Percentiles rank a stretch among this genome's conserved stretches.
phyloP scores from a whole-genome alignment of 179 eudicot species.

The Silene coronaria region DNA sequence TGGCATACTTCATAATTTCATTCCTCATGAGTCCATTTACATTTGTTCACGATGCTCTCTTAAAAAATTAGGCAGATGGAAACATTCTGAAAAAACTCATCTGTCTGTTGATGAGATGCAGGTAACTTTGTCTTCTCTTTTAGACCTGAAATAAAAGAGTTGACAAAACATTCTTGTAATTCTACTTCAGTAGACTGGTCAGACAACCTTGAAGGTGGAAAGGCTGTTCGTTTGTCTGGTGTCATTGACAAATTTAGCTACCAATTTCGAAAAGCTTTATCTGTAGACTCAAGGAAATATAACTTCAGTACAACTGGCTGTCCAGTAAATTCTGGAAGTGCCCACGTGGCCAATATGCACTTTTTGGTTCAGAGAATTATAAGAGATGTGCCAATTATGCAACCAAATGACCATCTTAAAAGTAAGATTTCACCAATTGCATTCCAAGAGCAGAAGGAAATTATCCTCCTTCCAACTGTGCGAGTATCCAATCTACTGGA shows the following conservation, averaged over 20 bases:
- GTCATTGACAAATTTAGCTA: conserved; percentile 79
- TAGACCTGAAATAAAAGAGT: conserved; percentile 56
- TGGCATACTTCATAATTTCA: neutral
- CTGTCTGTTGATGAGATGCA: conserved; percentile 32
- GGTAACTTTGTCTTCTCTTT: conserved; percentile 86
- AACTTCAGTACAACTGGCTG: conserved; percentile 64
- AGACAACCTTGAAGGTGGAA: conserved; percentile 73
- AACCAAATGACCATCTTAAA: conserved; percentile 43
- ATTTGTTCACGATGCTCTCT: neutral
- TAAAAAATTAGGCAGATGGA: neutral
- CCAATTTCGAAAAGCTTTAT: conserved; percentile 70
- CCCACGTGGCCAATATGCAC: conserved; percentile 43
- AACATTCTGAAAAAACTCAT: neutral
- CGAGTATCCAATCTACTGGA: conserved; percentile 68
- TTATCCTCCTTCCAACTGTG: conserved; percentile 85
- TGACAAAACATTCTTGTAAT: conserved; percentile 22
- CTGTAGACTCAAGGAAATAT: conserved; percentile 46
- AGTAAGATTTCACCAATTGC: conserved; percentile 56
- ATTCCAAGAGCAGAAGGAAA: conserved; percentile 79
- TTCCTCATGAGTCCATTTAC: neutral
- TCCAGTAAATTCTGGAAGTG: conserved; percentile 54
- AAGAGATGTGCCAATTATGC: conserved; percentile 64
- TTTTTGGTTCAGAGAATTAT: conserved; percentile 71
- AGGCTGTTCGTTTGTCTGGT: conserved; percentile 75
- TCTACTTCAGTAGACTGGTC: conserved; percentile 71